Evolutionary conservation across 1,284 basidiomycete species (phyloP), one percentile per base, ranked within the genome.

Genomic region (Fomes fomentarius): DNA sequence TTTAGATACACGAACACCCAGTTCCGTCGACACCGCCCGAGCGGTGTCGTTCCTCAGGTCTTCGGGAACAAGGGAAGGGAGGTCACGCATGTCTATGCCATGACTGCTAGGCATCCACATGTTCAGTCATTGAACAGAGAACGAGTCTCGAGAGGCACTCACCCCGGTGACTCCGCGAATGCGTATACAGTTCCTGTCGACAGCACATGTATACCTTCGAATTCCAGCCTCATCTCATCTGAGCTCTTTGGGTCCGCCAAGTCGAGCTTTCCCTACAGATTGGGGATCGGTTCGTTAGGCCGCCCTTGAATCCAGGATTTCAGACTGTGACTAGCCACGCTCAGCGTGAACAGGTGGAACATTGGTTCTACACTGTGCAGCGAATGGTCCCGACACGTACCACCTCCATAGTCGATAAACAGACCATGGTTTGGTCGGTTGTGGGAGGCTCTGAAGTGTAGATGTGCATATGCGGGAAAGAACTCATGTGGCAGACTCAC

Each of bases 181-280:
- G 91, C 89, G 64, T 87, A 89, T 37, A 94, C 83, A 1, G 89
- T 83, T 1, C 93, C 93, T 60, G 91, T 90, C 9, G 81, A 74
- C 9, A 89, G 62, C 65, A 91, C 85, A 71, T 94, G 93, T 12
- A 95, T 76, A 3, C 91, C 93, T 65, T 89, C 85, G 58, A 92
- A 83, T 54, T 91, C 85, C 2, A 91, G 71, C 30, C 80, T 76
- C 34, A 91, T 68, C 50, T 88, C 85, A 31, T 84, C 82, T 0
- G 74, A 70, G 7, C 70, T 78, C 15, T 69, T 68, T 4, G 73
- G 66, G 61, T 87, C 81, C 6, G 76, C 77, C 14, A 91, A 65
- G 56, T 92, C 90, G 17, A 92, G 76, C 56, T 82, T 83, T 24
- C 89, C 89, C 90, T 91, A 56, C 26, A 43, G 19, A 22, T 21